Evolutionary conservation across 176 grass and related monocot species (phyloP).

Genomic region (Rhipidocladum racemiflorum): DNA sequence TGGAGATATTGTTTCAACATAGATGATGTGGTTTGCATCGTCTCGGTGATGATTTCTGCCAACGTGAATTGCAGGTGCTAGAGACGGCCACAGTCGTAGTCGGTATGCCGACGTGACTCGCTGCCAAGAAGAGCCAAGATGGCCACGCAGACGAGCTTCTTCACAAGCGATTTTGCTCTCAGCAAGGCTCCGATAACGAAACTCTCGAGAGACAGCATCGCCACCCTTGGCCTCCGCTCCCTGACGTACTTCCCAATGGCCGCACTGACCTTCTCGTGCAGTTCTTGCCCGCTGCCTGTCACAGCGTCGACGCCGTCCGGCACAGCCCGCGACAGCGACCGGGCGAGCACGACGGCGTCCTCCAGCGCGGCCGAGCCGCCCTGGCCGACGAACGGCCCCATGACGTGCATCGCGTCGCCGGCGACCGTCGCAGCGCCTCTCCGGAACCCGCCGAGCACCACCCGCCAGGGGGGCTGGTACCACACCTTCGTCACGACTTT

Average conservation of each 20-base stretch:
- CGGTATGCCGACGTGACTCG: constrained; percentile 1
- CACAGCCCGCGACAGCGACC: constrained; percentile 16
- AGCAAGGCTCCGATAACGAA: not conserved
- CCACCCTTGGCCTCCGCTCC: constrained; percentile 35
- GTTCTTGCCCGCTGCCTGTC: not conserved
- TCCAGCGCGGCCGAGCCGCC: constrained; percentile 41
- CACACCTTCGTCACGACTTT: not conserved
- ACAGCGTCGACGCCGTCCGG: not conserved
- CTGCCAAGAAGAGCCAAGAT: constrained; percentile 30
- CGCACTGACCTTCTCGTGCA: not conserved
- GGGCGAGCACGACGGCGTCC: constrained; percentile 43
- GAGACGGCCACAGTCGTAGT: constrained; percentile 47
- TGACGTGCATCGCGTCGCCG: constrained; percentile 64
- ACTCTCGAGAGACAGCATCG: not conserved
- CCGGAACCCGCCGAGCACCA: constrained; percentile 20
- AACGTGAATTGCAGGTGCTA: no score
- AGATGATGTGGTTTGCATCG: no score
- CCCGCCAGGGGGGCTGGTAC: constrained; percentile 47
- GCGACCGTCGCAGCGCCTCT: constrained; percentile 44
- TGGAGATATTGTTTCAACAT: no score
- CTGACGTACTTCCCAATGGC: constrained; percentile 28
- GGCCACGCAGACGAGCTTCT: constrained; percentile 13
- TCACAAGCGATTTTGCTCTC: not conserved
- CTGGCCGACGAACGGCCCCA: constrained; percentile 53
- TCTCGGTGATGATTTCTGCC: no score